phyloP scores from a whole-genome alignment of 2,329 filamentous ascomycete species.

The Calonectria pauciramosa region DNA sequence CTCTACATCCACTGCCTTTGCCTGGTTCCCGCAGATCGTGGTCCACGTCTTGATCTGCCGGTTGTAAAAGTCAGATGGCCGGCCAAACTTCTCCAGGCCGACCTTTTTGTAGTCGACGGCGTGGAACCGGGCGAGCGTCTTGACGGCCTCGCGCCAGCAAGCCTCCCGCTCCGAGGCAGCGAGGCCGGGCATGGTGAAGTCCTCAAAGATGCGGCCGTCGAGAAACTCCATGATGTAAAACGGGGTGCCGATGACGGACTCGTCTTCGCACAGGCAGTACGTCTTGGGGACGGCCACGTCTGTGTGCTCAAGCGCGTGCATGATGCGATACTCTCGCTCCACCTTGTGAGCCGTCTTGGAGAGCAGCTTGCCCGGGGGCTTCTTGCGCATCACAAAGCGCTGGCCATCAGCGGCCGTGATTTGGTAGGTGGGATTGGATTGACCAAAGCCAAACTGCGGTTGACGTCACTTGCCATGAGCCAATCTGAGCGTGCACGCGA shows the following conservation, averaged over 20 bases:
- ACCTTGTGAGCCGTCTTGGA: conserved; percentile 97
- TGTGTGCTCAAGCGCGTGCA: conserved; percentile 83
- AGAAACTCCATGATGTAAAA: conserved; percentile 99
- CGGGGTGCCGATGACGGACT: conserved; percentile 83
- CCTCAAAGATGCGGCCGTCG: conserved; percentile 93
- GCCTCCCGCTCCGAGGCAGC: conserved; percentile 76
- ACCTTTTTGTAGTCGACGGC: conserved; percentile 76
- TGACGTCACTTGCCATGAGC: conserved; percentile 20
- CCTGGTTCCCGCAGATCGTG: conserved; percentile 84
- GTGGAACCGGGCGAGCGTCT: conserved; percentile 89
- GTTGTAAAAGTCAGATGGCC: conserved; percentile 82
- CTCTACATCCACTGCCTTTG: conserved; percentile 80
- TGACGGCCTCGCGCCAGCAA: conserved; percentile 90
- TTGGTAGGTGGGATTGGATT: conserved; percentile 97
- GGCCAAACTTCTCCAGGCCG: conserved; percentile 81
- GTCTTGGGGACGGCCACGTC: conserved; percentile 89
- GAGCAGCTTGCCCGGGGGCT: conserved; percentile 93
- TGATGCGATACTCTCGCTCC: conserved; percentile 93
- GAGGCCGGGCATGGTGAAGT: conserved; percentile 84
- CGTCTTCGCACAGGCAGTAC: conserved; percentile 89
- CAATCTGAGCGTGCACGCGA: neutral
- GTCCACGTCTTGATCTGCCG: conserved; percentile 88
- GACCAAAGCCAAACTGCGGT: conserved; percentile 90
- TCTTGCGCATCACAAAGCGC: conserved; percentile 94
- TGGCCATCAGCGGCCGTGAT: conserved; percentile 78